Percentiles rank a stretch among this genome's conserved stretches.
phyloP scores from a whole-genome alignment of 306 rosid species.

The Astragalus glycyphyllos region DNA sequence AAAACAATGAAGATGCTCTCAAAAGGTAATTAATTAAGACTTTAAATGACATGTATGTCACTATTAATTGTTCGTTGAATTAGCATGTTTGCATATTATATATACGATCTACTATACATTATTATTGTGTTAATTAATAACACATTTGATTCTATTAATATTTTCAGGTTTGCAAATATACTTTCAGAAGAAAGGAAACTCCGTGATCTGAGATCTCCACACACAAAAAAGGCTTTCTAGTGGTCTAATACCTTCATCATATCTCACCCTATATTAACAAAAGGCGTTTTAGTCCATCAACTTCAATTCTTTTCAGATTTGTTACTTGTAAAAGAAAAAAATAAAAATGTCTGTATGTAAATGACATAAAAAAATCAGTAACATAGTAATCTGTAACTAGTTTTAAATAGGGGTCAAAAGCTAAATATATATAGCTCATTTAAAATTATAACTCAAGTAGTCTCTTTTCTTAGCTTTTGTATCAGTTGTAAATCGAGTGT shows the following conservation, averaged over 20 bases:
- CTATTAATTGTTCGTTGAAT: too few species aligned
- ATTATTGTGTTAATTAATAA: neutral
- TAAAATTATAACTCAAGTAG: neutral
- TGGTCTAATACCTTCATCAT: too few species aligned
- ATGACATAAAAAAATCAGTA: too few species aligned
- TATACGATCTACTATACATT: neutral
- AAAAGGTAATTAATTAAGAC: constrained; percentile 39
- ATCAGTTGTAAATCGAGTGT: neutral
- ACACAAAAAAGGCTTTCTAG: constrained; percentile 31
- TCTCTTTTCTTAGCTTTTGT: neutral
- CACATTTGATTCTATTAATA: neutral
- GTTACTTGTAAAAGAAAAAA: too few species aligned
- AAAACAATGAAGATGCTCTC: constrained; percentile 55
- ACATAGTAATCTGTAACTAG: neutral
- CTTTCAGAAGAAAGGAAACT: constrained; percentile 65
- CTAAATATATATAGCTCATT: neutral
- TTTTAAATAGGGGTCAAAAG: constrained; percentile 12
- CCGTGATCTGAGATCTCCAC: constrained; percentile 64
- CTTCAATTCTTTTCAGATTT: neutral
- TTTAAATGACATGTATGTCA: neutral
- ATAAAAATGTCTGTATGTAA: too few species aligned
- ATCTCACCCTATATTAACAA: too few species aligned
- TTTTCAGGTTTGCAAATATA: constrained; percentile 59
- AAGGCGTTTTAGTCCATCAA: neutral
- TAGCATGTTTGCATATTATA: too few species aligned